phyloP scores from a whole-genome alignment of 2,329 filamentous ascomycete genomes.

The Zymoseptoria ardabiliae region DNA sequence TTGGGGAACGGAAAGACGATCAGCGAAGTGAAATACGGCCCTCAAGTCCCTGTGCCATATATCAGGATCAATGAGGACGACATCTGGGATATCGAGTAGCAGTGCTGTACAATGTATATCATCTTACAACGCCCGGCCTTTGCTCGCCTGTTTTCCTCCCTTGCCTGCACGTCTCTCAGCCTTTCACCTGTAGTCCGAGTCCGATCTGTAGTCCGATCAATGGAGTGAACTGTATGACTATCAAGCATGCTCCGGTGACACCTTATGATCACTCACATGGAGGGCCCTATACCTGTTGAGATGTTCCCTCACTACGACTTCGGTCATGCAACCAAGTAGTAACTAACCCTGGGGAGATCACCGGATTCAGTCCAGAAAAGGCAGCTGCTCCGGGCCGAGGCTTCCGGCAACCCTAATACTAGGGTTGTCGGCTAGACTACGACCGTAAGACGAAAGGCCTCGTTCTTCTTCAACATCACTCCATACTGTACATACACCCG shows the following conservation, averaged over 20 bases:
- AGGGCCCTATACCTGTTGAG: no score
- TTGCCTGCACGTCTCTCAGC: no score
- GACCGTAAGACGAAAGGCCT: background rate
- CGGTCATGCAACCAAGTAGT: no score
- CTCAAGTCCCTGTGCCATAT: slow-evolving; percentile 14
- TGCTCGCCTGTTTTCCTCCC: no score
- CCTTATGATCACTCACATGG: no score
- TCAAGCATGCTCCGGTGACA: no score
- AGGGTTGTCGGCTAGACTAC: background rate
- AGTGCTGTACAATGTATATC: background rate
- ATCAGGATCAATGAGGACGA: slow-evolving; percentile 12
- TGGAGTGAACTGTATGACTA: no score
- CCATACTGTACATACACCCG: background rate
- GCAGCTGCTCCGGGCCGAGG: background rate
- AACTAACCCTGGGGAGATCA: background rate
- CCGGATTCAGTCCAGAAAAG: no score
- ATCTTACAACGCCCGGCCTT: background rate
- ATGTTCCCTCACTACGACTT: no score
- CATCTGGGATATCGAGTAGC: slow-evolving; percentile 14
- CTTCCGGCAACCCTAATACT: background rate
- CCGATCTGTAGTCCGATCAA: no score
- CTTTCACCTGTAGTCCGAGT: no score
- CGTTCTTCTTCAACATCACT: background rate
- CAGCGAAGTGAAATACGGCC: slow-evolving; percentile 15
- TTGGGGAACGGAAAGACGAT: slow-evolving; percentile 43